A percentile compares a stretch with the other conserved stretches of the same genome.
phyloP scores from a whole-genome alignment of 2,329 filamentous ascomycete genomes.

The Diaporthe caulivora region DNA sequence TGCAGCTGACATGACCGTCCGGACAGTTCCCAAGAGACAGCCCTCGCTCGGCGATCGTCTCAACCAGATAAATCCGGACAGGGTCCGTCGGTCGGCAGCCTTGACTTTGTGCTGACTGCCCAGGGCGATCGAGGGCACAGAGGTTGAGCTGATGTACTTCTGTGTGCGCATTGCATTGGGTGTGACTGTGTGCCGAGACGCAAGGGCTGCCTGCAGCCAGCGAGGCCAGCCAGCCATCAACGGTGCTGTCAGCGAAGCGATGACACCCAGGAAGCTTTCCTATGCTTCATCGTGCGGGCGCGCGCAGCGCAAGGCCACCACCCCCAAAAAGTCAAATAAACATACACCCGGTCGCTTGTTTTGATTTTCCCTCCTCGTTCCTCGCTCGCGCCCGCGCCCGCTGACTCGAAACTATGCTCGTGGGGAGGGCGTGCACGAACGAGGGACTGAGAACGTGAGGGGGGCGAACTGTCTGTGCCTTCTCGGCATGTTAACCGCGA shows the following conservation, averaged over 20 bases:
- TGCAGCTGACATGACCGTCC: constrained; percentile 17
- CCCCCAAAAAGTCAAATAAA: constrained; percentile 15
- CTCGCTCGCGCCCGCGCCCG: background rate
- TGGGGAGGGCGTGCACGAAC: background rate
- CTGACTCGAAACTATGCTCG: constrained; percentile 11
- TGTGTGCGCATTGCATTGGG: background rate
- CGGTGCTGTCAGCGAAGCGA: background rate
- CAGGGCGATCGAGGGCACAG: constrained; percentile 22
- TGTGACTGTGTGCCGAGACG: constrained; percentile 21
- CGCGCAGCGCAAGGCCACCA: background rate
- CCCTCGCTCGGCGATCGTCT: constrained; percentile 2
- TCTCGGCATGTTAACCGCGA: background rate
- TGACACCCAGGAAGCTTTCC: constrained; percentile 17
- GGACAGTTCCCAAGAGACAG: background rate
- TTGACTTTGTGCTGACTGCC: background rate
- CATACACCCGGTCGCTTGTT: background rate
- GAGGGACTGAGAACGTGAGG: background rate
- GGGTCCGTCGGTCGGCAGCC: background rate
- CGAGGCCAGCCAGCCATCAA: background rate
- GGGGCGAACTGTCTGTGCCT: background rate
- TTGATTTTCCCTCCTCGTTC: background rate
- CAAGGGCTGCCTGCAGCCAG: background rate
- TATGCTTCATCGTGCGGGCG: constrained; percentile 22
- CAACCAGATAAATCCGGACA: background rate
- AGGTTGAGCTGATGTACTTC: constrained; percentile 8